Evolutionary conservation across 768 basidiomycete genomes (phyloP), one percentile per base, ranked within the genome.

Genomic region (Xerocomus brunneocitrinus): DNA sequence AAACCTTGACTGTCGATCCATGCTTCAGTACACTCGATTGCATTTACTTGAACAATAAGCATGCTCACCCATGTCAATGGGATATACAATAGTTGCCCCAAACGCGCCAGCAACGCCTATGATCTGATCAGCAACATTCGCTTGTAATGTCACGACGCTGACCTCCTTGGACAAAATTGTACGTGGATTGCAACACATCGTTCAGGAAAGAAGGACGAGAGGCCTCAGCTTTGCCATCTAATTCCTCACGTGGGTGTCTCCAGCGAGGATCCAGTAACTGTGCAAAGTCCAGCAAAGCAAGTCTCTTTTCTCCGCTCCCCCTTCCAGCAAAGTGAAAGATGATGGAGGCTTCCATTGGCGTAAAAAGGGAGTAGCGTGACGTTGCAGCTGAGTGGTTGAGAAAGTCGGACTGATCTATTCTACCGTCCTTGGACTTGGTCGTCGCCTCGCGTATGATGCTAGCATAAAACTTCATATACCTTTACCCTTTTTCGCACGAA

Each of bases 1-100:
- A 60, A 72, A 89, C 88, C 85, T 90, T 91, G 59, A 88, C 91
- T 91, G 58, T 39, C 39, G 32, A 43, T 42, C 13, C 47, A 39
- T 49, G 41, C 49, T 42, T 61, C 22, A 61, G 58, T 51, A 54
- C 46, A 22, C 34, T 52, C 42, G 9, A 46, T 24, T 9, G 9
- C 46, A 39, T 41, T 44, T 30, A 46, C 50, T 40, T 22, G 30
- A 36, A 42, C 5, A 39, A 46, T 42, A 34, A 49, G 36, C 47
- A 48, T 31, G 81, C 85, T 74, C 62, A 87, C 86, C 90, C 75
- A 91, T 79, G 73, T 93, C 94, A 65, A 95, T 98, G 25, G 95
- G 95, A 71, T 98, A 98, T 12, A 98, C 95, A 38, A 92, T 90
- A n/a, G 92, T 95, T 10, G 95, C 97, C 46, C 97, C 97, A 55